phyloP scores from a whole-genome alignment of 2,329 filamentous ascomycete genomes.

The Botrytis porri region DNA sequence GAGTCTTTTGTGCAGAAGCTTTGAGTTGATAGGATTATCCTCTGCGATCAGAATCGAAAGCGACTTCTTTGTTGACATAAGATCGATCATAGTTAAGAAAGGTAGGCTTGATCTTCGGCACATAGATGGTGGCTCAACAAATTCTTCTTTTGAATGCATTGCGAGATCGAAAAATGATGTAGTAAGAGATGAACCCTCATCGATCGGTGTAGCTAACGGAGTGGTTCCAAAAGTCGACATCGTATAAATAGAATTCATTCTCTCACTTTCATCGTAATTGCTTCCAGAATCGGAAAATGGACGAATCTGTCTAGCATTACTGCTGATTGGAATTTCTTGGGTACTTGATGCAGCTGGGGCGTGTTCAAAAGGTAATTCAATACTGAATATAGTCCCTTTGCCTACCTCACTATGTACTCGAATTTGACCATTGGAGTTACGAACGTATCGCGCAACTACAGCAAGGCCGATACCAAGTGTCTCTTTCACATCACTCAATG shows the following conservation, averaged over 20 bases:
- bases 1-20: conserved; percentile 74
- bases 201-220: conserved; percentile 4
- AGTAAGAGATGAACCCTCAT: not conserved
- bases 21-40: conserved; percentile 84
- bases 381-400: conserved; percentile 28
- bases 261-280: not conserved
- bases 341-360: not conserved
- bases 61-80: not conserved
- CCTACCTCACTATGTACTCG: conserved; percentile 25
- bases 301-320: not conserved
- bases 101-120: not conserved
- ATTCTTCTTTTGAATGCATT: not conserved
- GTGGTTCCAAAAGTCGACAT: not conserved
- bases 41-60: conserved; percentile 71
- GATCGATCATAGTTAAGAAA: not conserved
- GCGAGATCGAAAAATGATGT: conserved; percentile 13
- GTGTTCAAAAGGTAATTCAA: conserved; percentile 30
- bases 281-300: conserved; percentile 1
- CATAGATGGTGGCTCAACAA: not conserved
- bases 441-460: conserved; percentile 29
- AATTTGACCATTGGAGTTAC: conserved; percentile 29
- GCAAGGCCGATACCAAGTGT: conserved; percentile 31
- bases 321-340: not conserved
- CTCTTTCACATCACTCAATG: conserved; percentile 8
- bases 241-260: not conserved